Evolutionary conservation across 2,329 filamentous ascomycete species (phyloP).

Genomic region (Plenodomus tracheiphilus): DNA sequence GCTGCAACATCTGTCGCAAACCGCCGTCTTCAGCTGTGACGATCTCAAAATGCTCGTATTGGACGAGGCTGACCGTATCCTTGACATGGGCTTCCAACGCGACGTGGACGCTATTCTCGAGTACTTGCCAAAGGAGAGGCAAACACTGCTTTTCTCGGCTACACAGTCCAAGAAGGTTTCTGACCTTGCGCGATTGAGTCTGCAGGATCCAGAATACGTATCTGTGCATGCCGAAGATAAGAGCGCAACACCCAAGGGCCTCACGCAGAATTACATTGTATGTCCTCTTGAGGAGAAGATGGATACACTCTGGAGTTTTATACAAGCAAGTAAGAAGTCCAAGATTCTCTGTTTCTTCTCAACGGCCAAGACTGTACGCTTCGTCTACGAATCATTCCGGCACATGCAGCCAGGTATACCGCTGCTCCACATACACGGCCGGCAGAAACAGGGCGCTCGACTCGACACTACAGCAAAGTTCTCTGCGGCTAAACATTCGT

Average conservation of each 20-base stretch:
- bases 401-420: conserved; percentile 94
- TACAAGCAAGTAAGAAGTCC: conserved; percentile 84
- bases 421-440: conserved; percentile 87
- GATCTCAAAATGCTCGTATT: conserved; percentile 91
- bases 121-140: conserved; percentile 80
- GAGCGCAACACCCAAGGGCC: conserved; percentile 76
- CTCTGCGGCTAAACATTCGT: conserved; percentile 76
- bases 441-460: conserved; percentile 88
- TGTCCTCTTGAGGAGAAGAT: conserved; percentile 87
- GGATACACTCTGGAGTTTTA: conserved; percentile 89
- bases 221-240: conserved; percentile 84
- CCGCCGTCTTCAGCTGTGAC: conserved; percentile 83
- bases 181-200: conserved; percentile 83
- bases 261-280: conserved; percentile 90
- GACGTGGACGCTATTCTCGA: conserved; percentile 92
- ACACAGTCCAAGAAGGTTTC: conserved; percentile 95
- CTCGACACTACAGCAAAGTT: conserved; percentile 87
- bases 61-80: conserved; percentile 93
- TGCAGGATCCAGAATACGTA: conserved; percentile 92
- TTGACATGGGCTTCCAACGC: conserved; percentile 95
- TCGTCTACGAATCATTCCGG: conserved; percentile 90
- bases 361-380: conserved; percentile 94
- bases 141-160: conserved; percentile 93
- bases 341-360: conserved; percentile 97
- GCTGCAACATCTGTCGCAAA: conserved; percentile 94